Conservation (phyloP, 805 yeast species). For the Wickerhamiella azymoides region DNA sequence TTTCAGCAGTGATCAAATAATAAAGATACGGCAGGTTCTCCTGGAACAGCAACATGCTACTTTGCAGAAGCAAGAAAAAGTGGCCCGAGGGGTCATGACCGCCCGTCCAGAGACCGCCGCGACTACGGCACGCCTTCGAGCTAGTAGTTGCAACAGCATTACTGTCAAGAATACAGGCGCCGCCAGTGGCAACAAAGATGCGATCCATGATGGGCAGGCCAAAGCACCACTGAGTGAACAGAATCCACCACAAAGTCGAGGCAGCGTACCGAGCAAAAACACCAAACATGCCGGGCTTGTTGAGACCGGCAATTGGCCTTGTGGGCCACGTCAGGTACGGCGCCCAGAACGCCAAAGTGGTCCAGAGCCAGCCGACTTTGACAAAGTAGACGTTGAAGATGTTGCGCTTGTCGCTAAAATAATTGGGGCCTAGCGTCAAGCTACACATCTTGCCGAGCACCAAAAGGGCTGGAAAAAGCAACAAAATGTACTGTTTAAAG, state of each 20-base stretch:
- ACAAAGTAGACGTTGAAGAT: constrained; percentile 62
- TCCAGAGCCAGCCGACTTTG: constrained; percentile 92
- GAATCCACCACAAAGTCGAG: constrained; percentile 67
- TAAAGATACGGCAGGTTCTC: constrained; percentile 37
- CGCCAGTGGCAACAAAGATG: constrained; percentile 70
- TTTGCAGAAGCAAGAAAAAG: constrained; percentile 59
- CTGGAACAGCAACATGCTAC: constrained; percentile 49
- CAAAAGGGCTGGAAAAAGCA: constrained; percentile 11
- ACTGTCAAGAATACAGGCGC: constrained; percentile 37
- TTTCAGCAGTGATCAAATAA: constrained; percentile 7
- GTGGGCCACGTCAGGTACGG: constrained; percentile 6
- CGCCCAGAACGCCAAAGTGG: constrained; percentile 32
- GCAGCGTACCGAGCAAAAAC: constrained; percentile 30
- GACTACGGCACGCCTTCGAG: constrained; percentile 31
- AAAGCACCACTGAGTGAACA: constrained; percentile 78
- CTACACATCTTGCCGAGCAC: constrained; percentile 11
- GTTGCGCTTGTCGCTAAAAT: constrained; percentile 41
- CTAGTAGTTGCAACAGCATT: constrained; percentile 6
- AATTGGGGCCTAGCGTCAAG: constrained; percentile 13
- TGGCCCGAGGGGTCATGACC: constrained; percentile 98
- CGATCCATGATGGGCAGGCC: constrained; percentile 84
- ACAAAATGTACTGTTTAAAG: neutral
- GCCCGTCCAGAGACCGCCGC: constrained; percentile 60
- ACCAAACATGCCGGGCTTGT: constrained; percentile 6
- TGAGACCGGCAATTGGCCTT: neutral